These are phyloP conservation scores for Solanum commersonii DNA, from an alignment of 257 asterid genomes.

Conservation along the genomic window DNA sequence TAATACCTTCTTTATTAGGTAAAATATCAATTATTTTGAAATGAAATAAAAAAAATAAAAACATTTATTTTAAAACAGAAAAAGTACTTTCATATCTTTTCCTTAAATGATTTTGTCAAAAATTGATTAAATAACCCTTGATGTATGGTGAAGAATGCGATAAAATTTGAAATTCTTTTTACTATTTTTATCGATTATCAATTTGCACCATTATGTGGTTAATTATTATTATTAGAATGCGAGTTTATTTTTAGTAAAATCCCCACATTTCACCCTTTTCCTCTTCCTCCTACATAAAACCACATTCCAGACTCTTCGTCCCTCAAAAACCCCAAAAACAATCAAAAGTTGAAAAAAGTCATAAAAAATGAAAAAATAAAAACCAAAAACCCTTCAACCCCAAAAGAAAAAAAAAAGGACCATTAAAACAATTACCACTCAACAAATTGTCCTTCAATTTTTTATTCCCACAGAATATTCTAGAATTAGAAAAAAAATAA, in stretches of 20 bases:
- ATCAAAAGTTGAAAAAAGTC: not conserved
- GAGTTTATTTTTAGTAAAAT: not conserved
- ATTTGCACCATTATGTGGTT: not conserved
- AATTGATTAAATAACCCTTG: not conserved
- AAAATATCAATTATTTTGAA: not conserved
- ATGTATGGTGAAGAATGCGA: not conserved
- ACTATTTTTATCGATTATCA: not conserved
- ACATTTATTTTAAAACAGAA: not conserved
- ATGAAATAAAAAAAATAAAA: no score
- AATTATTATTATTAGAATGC: not conserved
- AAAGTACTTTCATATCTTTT: not conserved
- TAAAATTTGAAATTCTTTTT: not conserved
- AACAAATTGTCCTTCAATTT: not conserved
- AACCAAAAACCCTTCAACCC: not conserved
- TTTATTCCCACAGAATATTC: not conserved
- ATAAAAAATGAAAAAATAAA: not conserved
- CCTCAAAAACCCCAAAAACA: not conserved
- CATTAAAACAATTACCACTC: not conserved
- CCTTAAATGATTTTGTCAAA: not conserved
- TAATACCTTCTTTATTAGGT: not conserved
- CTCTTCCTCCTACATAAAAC: not conserved
- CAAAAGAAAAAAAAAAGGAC: not conserved
- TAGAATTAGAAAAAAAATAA: not conserved
- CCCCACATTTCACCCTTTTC: not conserved
- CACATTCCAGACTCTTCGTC: not conserved